Base-by-base conservation (phyloP, 371 early-diverging fungal genomes). In the Capillidium rhysosporum region DNA sequence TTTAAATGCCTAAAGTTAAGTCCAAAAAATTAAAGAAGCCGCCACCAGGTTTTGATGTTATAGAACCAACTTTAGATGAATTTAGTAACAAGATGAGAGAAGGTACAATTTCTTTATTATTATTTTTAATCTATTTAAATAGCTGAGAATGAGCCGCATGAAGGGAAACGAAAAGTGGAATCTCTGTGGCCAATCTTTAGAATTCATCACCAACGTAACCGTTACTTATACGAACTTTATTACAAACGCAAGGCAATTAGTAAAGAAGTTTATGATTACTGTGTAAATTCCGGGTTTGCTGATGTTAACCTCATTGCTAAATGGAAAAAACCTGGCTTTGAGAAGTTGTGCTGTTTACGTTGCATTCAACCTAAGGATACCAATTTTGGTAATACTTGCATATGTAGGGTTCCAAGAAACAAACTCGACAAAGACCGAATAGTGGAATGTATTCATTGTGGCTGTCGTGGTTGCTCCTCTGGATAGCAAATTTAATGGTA, bases 291-390 rank as follows among this genome's bases (percentile, higher is more conserved):
- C 59, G 84, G 83, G 39, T 86, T 89, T 61, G 96, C 89, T 1
- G 98, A 99, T 65, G 83, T 69, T n/a, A 82, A 74, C 59, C 68
- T 99, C 40, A 95, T 96, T 63, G 95, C 92, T 8, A 95, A 95
- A 57, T 99, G 99, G 99, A 82, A 84, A 63, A 98, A 93, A 84
- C 76, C 80, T 49, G 98, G 98, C 21, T 99, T 89, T 65, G 99
- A 99, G 63, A 89, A 90, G 58, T 72, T 99, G 46, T 99, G 99
- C 65, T 99, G 99, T 64, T 62, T 97, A 54, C 73, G 91, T 47
- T 98, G 99, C 65, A 88, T 98, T 48, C 98, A 98, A 60, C 84
- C 95, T 38, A 79, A 79, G 57, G 98, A 98, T 62, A 97, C 93
- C 28, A 96, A 93, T 65, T 91, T 86, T 70, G 96, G 95, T 24